These are phyloP conservation scores for Kodamaea anthophila DNA, from an alignment of 1,139 yeast species.

Conservation along the genomic window DNA sequence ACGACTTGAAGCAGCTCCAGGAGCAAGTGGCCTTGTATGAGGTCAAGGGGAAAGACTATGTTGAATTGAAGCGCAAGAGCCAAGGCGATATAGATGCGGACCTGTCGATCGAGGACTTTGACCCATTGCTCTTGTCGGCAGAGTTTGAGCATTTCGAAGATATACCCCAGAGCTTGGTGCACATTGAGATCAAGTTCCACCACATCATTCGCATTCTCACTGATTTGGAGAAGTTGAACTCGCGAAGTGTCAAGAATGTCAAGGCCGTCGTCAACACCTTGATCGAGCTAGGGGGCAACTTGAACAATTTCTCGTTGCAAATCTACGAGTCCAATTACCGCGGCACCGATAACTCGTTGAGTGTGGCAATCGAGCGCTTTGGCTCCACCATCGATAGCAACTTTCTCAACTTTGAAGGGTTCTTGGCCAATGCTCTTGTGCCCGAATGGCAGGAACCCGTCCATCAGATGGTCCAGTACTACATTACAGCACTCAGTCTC, in stretches of 20 bases:
- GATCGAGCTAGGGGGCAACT: slow-evolving; percentile 42
- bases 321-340: slow-evolving; percentile 25
- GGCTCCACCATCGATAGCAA: slow-evolving; percentile 42
- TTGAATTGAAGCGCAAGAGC: slow-evolving; percentile 6
- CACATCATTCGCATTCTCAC: slow-evolving; percentile 28
- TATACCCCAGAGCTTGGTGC: slow-evolving; percentile 30
- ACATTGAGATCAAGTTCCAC: slow-evolving; percentile 31
- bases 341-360: slow-evolving; percentile 13
- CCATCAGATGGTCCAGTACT: slow-evolving; percentile 37
- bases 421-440: slow-evolving; percentile 27
- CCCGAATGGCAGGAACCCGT: slow-evolving; percentile 46
- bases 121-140: background rate
- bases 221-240: slow-evolving; percentile 31
- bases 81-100: slow-evolving; percentile 6
- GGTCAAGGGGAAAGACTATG: slow-evolving; percentile 18
- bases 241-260: slow-evolving; percentile 25
- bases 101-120: slow-evolving; percentile 6
- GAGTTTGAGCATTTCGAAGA: slow-evolving; percentile 5
- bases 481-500: slow-evolving; percentile 31
- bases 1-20: slow-evolving; percentile 29
- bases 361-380: slow-evolving; percentile 36
- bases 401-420: slow-evolving; percentile 37
- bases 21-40: slow-evolving; percentile 32
- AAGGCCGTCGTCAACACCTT: slow-evolving; percentile 25
- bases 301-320: slow-evolving; percentile 43